Evolutionary conservation across 2,329 filamentous ascomycete species (phyloP).

Genomic region (Clonostachys rosea): DNA sequence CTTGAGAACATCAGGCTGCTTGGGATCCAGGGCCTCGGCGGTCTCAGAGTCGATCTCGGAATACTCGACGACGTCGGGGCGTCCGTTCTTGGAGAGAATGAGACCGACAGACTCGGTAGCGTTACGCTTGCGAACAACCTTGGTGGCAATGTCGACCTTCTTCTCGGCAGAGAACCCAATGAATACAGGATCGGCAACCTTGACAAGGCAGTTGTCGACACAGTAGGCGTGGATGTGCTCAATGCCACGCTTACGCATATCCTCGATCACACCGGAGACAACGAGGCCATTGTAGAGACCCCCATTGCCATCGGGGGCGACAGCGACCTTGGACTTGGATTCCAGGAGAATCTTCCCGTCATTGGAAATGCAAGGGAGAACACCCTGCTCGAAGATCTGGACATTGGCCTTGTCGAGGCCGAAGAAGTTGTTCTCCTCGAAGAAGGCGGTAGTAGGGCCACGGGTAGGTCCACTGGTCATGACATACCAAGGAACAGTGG

Average conservation of each 20-base stretch:
- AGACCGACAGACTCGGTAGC: constrained; percentile 94
- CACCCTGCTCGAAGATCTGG: constrained; percentile 92
- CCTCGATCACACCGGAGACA: constrained; percentile 71
- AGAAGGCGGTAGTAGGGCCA: constrained; percentile 88
- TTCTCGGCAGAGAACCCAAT: constrained; percentile 88
- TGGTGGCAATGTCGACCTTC: constrained; percentile 92
- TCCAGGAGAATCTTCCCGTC: constrained; percentile 96
- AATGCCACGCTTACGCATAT: constrained; percentile 86
- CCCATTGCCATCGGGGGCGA: constrained; percentile 95
- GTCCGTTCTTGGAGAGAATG: constrained; percentile 91
- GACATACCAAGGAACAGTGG: constrained; percentile 92
- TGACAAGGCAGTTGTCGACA: constrained; percentile 98
- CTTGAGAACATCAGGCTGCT: constrained; percentile 77
- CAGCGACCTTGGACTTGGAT: constrained; percentile 83
- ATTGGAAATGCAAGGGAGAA: constrained; percentile 94
- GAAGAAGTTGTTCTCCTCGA: constrained; percentile 86
- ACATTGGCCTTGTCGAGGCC: constrained; percentile 83
- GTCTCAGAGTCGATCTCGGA: constrained; percentile 89
- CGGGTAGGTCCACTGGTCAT: constrained; percentile 98
- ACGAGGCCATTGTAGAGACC: constrained; percentile 93
- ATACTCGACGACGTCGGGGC: constrained; percentile 97
- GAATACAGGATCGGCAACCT: constrained; percentile 95
- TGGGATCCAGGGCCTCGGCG: constrained; percentile 82
- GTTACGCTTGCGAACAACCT: constrained; percentile 98
- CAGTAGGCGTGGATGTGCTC: constrained; percentile 97